Conservation (phyloP, 495 filamentous ascomycete species). For the Bombardia bombarda region DNA sequence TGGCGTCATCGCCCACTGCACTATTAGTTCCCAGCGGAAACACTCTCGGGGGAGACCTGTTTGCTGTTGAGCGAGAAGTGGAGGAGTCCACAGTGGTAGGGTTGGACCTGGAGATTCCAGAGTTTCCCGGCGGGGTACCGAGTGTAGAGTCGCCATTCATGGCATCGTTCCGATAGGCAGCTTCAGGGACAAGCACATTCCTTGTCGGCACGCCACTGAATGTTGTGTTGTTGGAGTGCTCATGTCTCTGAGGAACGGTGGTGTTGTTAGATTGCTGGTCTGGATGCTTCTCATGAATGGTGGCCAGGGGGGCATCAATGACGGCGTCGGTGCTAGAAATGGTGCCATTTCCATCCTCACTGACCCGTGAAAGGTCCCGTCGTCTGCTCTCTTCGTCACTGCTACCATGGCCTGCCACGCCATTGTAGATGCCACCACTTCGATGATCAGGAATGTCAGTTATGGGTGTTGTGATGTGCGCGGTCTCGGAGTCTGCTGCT, state of each 20-base stretch:
- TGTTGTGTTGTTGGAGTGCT: no score
- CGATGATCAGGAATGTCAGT: conserved; percentile 10
- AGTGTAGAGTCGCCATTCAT: no score
- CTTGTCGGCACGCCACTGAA: no score
- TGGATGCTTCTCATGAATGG: conserved; percentile 5
- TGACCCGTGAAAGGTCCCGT: conserved; percentile 5
- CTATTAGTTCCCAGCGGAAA: no score
- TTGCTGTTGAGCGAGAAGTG: no score
- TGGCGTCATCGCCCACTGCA: no score
- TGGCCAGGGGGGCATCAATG: conserved; percentile 8
- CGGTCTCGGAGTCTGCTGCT: conserved; percentile 5
- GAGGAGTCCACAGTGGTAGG: no score
- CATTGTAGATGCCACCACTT: conserved; percentile 18
- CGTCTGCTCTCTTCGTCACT: conserved; percentile 14
- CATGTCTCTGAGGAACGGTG: neutral
- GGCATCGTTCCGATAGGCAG: conserved; percentile 3
- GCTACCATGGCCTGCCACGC: conserved; percentile 16
- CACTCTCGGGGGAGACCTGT: no score
- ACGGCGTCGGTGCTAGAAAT: conserved; percentile 1
- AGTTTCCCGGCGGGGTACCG: no score
- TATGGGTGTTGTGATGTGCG: conserved; percentile 12
- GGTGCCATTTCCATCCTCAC: conserved; percentile 1
- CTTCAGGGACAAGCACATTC: conserved; percentile 4
- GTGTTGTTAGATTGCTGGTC: no score
- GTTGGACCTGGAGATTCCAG: no score